These are phyloP conservation scores for Leucosporidium yakuticum DNA, from an alignment of 768 basidiomycete species.

Conservation along the genomic window DNA sequence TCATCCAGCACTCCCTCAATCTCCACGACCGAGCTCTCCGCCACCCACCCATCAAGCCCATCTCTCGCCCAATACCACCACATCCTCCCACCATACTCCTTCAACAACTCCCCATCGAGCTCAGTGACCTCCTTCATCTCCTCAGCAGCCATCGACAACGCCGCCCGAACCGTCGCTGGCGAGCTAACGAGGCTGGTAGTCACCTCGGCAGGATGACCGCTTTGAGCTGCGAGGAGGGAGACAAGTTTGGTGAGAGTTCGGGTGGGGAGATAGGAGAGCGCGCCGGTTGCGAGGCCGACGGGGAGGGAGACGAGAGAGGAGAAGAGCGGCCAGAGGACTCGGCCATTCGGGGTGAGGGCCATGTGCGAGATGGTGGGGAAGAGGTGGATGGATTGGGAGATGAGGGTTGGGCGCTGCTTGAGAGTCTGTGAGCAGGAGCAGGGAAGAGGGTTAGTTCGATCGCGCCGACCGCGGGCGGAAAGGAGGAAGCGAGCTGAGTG, in stretches of 20 bases:
- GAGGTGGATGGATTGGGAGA: slow-evolving; percentile 55
- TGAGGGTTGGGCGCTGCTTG: slow-evolving; percentile 47
- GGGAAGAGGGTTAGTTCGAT: neutral
- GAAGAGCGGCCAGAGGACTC: slow-evolving; percentile 46
- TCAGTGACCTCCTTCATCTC: slow-evolving; percentile 20
- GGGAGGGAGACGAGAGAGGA: slow-evolving; percentile 14
- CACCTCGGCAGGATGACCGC: neutral
- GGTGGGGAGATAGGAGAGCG: slow-evolving; percentile 22
- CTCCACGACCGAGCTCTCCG: slow-evolving; percentile 16
- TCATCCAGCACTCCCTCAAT: slow-evolving; percentile 14
- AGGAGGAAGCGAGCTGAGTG: neutral
- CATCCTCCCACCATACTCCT: neutral
- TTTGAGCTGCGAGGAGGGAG: slow-evolving; percentile 14
- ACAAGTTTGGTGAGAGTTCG: slow-evolving; percentile 10
- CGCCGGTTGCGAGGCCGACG: slow-evolving; percentile 16
- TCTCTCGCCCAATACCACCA: slow-evolving; percentile 26
- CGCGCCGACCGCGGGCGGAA: neutral
- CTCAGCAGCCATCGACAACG: slow-evolving; percentile 20
- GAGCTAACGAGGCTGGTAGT: slow-evolving; percentile 13
- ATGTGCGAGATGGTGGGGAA: slow-evolving; percentile 68
- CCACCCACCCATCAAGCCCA: slow-evolving; percentile 29
- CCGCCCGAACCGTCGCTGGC: slow-evolving; percentile 21
- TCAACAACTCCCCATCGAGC: slow-evolving; percentile 11
- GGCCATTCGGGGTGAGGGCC: slow-evolving; percentile 60
- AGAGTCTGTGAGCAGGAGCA: slow-evolving; percentile 48